Base-by-base conservation (phyloP, 768 basidiomycete genomes). In the Russula olivacea region DNA sequence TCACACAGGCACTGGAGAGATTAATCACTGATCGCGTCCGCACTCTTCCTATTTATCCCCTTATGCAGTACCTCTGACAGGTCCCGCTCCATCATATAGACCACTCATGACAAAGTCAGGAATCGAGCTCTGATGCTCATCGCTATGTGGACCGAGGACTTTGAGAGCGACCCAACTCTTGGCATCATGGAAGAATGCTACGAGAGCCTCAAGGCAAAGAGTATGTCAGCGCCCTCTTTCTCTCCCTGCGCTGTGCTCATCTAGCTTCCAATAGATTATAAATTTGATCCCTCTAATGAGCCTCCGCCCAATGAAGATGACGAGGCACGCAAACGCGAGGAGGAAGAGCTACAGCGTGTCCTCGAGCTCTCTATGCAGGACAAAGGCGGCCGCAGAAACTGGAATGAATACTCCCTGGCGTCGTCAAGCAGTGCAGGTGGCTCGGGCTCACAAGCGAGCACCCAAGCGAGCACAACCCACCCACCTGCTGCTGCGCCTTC, bases 311-410 rank as follows among this genome's bases (percentile, higher is more conserved):
- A 84, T 1, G 71, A 82, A 0, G 90, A 91, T 65, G 92, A 93
- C 64, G 91, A 91, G 14, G 83, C 84, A 48, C 82, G 90, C 14
- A 79, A 91, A 14, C 82, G 83, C 63, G 96, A 98, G 71, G 96
- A 98, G 70, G 96, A 96, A 70, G 96, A 98, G 68, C 84, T 98
- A 2, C 91, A 93, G 70, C 85, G 93, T 5, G 96, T 88, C 0
- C 79, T 98, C 30, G 94, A 96, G 71, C 86, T 97, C 76, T 92
- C 89, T n/a, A 87, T 93, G 76, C 85, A 87, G 59, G 94, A 98
- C 72, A 89, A 87, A 66, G 94, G 94, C 12, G 94, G 93, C 0
- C 80, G 91, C 53, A 68, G 71, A 6, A 77, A 80, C 38, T 86
- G 86, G 81, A 65, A 77, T 0, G 71, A 76, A 9, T 82, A 82